Evolutionary conservation across 345 rosid genomes (phyloP).

Genomic region (Gynandropsis gynandra): DNA sequence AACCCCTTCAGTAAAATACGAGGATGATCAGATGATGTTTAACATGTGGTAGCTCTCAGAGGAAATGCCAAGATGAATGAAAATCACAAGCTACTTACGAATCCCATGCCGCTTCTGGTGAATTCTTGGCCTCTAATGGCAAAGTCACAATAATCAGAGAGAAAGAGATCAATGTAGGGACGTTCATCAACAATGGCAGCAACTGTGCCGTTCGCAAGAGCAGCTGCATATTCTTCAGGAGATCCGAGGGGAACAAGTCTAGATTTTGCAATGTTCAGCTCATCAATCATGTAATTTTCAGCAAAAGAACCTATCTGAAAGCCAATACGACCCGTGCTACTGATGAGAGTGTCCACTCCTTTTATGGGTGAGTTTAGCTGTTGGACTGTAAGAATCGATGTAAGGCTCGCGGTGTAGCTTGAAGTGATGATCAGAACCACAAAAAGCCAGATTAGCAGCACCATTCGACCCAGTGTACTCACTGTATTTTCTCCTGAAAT

Average conservation of each 20-base stretch:
- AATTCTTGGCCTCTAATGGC: slow-evolving; percentile 75
- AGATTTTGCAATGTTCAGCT: slow-evolving; percentile 59
- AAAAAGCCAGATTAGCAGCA: slow-evolving; percentile 83
- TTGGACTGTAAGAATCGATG: slow-evolving; percentile 81
- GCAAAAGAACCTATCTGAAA: slow-evolving; percentile 84
- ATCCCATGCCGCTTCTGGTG: slow-evolving; percentile 87
- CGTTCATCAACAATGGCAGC: slow-evolving; percentile 79
- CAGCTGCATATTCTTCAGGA: slow-evolving; percentile 62
- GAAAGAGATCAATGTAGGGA: slow-evolving; percentile 71
- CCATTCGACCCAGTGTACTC: slow-evolving; percentile 76
- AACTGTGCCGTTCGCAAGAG: slow-evolving; percentile 65
- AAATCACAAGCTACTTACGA: slow-evolving; percentile 50
- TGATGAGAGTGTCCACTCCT: slow-evolving; percentile 70
- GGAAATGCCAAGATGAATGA: slow-evolving; percentile 1
- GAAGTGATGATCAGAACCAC: slow-evolving; percentile 76
- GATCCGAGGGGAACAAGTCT: slow-evolving; percentile 78
- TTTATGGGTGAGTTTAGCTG: slow-evolving; percentile 83
- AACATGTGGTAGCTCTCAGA: background rate
- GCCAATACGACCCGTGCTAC: slow-evolving; percentile 45
- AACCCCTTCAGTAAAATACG: slow-evolving; percentile 48
- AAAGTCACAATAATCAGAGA: slow-evolving; percentile 57
- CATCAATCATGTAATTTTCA: slow-evolving; percentile 62
- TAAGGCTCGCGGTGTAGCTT: slow-evolving; percentile 97
- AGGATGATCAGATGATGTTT: slow-evolving; percentile 10
- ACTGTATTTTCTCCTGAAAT: slow-evolving; percentile 77